Percentiles rank a stretch among this genome's conserved stretches.
Evolutionary conservation across 2,329 filamentous ascomycete species (phyloP).

Genomic region (Colletotrichum sp.): DNA sequence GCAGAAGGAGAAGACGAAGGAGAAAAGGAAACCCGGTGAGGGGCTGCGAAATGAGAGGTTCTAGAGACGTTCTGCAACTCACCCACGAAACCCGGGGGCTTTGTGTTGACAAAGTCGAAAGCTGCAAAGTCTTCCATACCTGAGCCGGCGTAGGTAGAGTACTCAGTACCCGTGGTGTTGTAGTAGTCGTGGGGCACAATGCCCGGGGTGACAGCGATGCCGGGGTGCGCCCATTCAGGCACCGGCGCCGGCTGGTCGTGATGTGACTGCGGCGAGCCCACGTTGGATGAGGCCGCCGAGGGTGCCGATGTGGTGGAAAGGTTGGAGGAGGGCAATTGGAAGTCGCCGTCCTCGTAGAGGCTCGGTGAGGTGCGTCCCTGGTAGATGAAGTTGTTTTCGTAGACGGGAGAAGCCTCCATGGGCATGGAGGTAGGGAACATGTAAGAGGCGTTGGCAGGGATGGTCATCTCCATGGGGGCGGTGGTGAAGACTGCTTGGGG

Average conservation of each 20-base stretch:
- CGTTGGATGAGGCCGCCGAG: constrained; percentile 70
- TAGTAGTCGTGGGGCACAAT: constrained; percentile 66
- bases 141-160: constrained; percentile 56
- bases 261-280: constrained; percentile 70
- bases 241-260: constrained; percentile 62
- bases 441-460: constrained; percentile 51
- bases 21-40: constrained; percentile 28
- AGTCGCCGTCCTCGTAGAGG: constrained; percentile 57
- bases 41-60: constrained; percentile 20
- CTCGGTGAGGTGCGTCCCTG: constrained; percentile 52
- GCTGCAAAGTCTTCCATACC: constrained; percentile 56
- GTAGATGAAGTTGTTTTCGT: constrained; percentile 53
- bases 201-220: constrained; percentile 64
- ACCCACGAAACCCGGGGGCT: constrained; percentile 60
- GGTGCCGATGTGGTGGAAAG: constrained; percentile 66
- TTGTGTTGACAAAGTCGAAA: constrained; percentile 53
- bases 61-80: constrained; percentile 50
- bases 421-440: constrained; percentile 45
- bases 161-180: constrained; percentile 57
- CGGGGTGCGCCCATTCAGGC: constrained; percentile 63
- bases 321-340: constrained; percentile 59
- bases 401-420: constrained; percentile 52
- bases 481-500: constrained; percentile 45
- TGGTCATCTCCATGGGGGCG: constrained; percentile 51
- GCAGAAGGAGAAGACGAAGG: constrained; percentile 24